Evolutionary conservation across 148 eudicot species (phyloP), one percentile per base, ranked within the genome.

Genomic region (Cornus kousa): DNA sequence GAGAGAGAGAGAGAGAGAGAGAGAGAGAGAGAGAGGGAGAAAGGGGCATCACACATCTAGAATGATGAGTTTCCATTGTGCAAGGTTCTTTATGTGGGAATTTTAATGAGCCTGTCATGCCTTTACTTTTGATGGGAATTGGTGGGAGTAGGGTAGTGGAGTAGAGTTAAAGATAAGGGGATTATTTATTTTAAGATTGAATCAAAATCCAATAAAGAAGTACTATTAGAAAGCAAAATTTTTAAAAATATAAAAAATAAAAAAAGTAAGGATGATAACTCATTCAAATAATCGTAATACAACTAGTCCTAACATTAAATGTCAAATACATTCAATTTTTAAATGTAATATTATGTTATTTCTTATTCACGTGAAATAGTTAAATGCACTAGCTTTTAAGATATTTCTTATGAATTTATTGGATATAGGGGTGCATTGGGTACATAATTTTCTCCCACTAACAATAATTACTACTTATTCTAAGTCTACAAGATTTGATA

Each of bases 371-470:
- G 28, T 28, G 28, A 28, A 28, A 28, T 1, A 28, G 28, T 28
- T 28, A 28, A 0, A 28, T 28, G 1, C 28, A 28, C 28, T 28
- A 28, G 28, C 28, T 28, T 28, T 28, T 28, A 28, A 28, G 28
- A 28, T 28, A 28, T 28, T 28, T 28, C 28, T 28, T 28, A 28
- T 28, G 28, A 28, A n/a, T n/a, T n/a, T n/a, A n/a, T n/a, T n/a
- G n/a, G n/a, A n/a, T n/a, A n/a, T n/a, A 28, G 28, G 37, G 37
- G 70, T 28, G 19, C 37, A 67, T 5, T 11, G 59, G 14, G 59
- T 53, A 67, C 37, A 67, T 67, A 39, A 67, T 67, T 67, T 67
- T 65, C 68, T 22, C 32, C 32, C 32, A 23, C 68, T 65, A 65
- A 22, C 7, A 62, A n/a, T 19, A 19, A 62, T 43, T 43, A 62